Evolutionary conservation across 345 rosid genomes (phyloP).

Genomic region (Bruguiera sexangula): DNA sequence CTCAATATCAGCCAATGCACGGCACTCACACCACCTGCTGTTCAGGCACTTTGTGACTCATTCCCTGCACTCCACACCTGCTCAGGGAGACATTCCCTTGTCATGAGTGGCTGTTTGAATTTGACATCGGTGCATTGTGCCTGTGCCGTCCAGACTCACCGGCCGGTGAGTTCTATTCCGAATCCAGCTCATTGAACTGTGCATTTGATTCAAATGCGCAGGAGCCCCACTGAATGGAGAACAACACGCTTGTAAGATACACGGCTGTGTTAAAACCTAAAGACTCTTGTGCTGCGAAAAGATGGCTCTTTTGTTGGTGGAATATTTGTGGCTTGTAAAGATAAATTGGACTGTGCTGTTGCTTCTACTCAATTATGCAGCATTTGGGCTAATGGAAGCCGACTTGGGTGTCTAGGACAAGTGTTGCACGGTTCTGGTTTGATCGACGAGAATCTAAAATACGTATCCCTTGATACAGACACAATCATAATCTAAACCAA

Average conservation of each 20-base stretch:
- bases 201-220: not conserved
- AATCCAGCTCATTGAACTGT: slow-evolving; percentile 52
- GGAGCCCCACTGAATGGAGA: too few species aligned
- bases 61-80: slow-evolving; percentile 97
- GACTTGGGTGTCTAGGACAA: not conserved
- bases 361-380: not conserved
- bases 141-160: slow-evolving; percentile 74
- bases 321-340: slow-evolving; percentile 4
- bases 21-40: slow-evolving; percentile 86
- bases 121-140: slow-evolving; percentile 93
- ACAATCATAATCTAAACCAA: too few species aligned
- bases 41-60: slow-evolving; percentile 87
- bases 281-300: not conserved
- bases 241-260: slow-evolving; percentile 3
- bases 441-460: too few species aligned
- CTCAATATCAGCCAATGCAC: slow-evolving; percentile 99
- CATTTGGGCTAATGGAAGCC: not conserved
- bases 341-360: not conserved
- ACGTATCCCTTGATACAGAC: too few species aligned
- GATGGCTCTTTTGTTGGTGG: slow-evolving; percentile 10
- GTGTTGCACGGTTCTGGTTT: not conserved
- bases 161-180: slow-evolving; percentile 35
- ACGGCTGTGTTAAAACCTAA: not conserved
- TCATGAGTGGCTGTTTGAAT: slow-evolving; percentile 88
- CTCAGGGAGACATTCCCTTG: slow-evolving; percentile 90